Percentiles rank a stretch among this genome's conserved stretches.
phyloP scores from a whole-genome alignment of 768 basidiomycete species.

The Dioszegia hungarica region DNA sequence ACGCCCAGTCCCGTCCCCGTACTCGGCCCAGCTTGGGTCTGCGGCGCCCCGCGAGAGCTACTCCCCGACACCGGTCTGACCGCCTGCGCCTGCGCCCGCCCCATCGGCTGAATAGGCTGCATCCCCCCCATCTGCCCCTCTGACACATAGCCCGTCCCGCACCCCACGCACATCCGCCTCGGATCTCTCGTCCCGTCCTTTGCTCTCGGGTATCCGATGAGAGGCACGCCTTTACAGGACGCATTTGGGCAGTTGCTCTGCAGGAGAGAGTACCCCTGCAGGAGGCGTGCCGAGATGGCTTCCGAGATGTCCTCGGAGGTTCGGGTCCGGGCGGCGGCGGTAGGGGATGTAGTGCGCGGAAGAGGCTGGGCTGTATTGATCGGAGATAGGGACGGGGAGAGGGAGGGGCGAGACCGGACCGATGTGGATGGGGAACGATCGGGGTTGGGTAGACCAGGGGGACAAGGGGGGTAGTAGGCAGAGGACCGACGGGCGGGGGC shows the following conservation, averaged over 20 bases:
- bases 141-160: constrained; percentile 31
- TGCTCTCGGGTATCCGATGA: constrained; percentile 42
- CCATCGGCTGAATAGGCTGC: constrained; percentile 1
- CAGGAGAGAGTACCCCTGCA: constrained; percentile 43
- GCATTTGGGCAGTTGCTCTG: constrained; percentile 33
- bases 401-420: not conserved
- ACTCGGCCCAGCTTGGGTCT: not conserved
- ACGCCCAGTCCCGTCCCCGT: not conserved
- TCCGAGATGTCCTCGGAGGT: constrained; percentile 24
- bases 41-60: too few species aligned
- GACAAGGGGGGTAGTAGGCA: not conserved
- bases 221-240: constrained; percentile 39
- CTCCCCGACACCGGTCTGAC: not conserved
- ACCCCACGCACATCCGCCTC: constrained; percentile 40
- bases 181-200: constrained; percentile 26
- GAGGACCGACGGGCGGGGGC: too few species aligned
- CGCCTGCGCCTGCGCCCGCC: not conserved
- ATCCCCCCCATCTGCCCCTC: constrained; percentile 18
- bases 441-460: not conserved
- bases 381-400: not conserved
- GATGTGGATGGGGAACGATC: too few species aligned
- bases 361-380: not conserved
- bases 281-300: constrained; percentile 31
- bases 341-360: not conserved
- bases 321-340: not conserved